A percentile compares a stretch with the other conserved stretches of the same genome.
phyloP scores from a whole-genome alignment of 805 yeast species.

The Pichia eremophila region DNA sequence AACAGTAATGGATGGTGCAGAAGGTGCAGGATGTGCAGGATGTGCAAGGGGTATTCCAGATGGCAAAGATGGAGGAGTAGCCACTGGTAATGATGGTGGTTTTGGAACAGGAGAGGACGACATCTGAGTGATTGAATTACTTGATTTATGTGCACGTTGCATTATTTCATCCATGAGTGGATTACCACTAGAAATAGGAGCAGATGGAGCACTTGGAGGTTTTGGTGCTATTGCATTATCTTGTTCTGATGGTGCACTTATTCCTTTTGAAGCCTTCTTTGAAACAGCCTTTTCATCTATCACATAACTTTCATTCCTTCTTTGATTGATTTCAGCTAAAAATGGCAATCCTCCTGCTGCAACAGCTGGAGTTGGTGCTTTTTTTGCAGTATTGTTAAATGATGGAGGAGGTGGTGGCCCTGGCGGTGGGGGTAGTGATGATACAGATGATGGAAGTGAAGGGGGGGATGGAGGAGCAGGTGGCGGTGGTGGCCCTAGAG shows the following conservation, averaged over 20 bases:
- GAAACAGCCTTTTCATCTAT: slow-evolving; percentile 28
- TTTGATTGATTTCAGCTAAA: slow-evolving; percentile 47
- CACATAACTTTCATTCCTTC: slow-evolving; percentile 42
- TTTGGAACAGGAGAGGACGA: background rate
- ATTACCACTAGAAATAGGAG: slow-evolving; percentile 15
- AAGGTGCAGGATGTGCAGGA: slow-evolving; percentile 10
- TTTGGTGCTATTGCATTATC: slow-evolving; percentile 14
- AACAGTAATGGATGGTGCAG: slow-evolving; percentile 7
- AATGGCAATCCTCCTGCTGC: slow-evolving; percentile 42
- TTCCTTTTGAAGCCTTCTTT: slow-evolving; percentile 12
- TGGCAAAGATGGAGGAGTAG: slow-evolving; percentile 15
- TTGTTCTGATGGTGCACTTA: slow-evolving; percentile 19
- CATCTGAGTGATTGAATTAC: background rate
- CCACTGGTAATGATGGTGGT: slow-evolving; percentile 11
- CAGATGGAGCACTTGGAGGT: slow-evolving; percentile 9
- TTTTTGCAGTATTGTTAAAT: background rate
- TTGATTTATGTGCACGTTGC: slow-evolving; percentile 5
- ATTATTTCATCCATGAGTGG: slow-evolving; percentile 10
- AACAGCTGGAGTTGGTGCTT: slow-evolving; percentile 19
- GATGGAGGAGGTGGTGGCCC: slow-evolving; percentile 8
- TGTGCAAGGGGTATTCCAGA: slow-evolving; percentile 12
- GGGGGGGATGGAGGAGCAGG: slow-evolving; percentile 14
- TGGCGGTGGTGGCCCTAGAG: slow-evolving; percentile 9
- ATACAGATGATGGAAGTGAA: slow-evolving; percentile 9
- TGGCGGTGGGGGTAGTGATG: slow-evolving; percentile 14